Base-by-base conservation (phyloP, 768 basidiomycete species). In the Sistotremastrum niveocremeum region DNA sequence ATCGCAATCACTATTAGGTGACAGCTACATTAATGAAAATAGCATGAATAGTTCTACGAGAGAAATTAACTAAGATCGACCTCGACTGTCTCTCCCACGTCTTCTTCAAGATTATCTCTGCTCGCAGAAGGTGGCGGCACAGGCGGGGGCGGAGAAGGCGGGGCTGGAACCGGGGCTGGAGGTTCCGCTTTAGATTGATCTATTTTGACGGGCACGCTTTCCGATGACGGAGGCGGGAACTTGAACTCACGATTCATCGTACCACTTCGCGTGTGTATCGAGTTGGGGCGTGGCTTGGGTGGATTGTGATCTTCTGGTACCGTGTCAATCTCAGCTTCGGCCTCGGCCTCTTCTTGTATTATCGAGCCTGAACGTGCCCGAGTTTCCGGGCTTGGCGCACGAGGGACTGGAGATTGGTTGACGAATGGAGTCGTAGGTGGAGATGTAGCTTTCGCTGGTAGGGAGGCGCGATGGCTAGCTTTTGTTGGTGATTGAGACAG, bases 161-260 rank as follows among this genome's bases (percentile, higher is more conserved):
- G 39, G 20, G 54, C 50, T 35, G 64, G 54, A 40, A 65, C 46
- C 1, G 70, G 61, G 31, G 62, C 55, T 31, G 63, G 58, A 10
- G 62, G 49, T 5, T 48, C 20, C 43, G 44, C 9, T 37, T 47
- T 33, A 29, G 20, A 45, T 35, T 48, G 7, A 34, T 48, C 5
- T 37, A 34, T 11, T 52, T 51, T 0, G 60, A 46, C 39, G 44
- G 46, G n/a, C 52, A 46, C 11, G 33, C 40, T 31, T 41, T 46
- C 31, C 46, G 7, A 36, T 38, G 50, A 7, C 4, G 41, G n/a
- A 7, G 50, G 54, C 20, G 84, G 84, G 66, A 85, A 86, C 56
- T 72, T 79, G 62, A 86, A 86, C 38, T 76, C 71, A 40, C 64
- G 72, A 57, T 84, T 82, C 84, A 89, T 89, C 39, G 80, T 81